These are phyloP conservation scores for Lunasporangiospora selenospora DNA, from an alignment of 192 early-diverging fungal species.

Conservation along the genomic window DNA sequence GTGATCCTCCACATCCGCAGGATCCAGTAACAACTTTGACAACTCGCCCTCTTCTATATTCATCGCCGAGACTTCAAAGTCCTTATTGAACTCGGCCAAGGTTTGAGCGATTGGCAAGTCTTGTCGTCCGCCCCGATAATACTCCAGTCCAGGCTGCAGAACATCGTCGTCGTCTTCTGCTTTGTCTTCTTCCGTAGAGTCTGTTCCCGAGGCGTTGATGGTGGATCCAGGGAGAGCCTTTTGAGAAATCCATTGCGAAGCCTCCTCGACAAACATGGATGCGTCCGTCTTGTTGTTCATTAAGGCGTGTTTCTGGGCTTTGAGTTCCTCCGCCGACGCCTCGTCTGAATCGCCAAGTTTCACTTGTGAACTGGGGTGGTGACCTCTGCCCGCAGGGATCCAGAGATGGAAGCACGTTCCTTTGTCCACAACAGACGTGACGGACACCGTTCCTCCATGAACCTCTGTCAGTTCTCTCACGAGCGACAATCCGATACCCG, in stretches of 20 bases:
- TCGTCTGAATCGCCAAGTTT: constrained; percentile 31
- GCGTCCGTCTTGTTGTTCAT: constrained; percentile 42
- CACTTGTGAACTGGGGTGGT: constrained; percentile 51
- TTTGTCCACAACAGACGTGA: constrained; percentile 47
- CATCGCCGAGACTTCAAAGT: constrained; percentile 23
- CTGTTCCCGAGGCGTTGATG: constrained; percentile 26
- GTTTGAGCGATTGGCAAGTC: no score
- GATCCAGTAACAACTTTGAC: constrained; percentile 25
- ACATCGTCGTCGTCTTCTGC: constrained; percentile 6
- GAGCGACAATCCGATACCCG: constrained; percentile 64
- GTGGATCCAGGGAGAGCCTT: constrained; percentile 35
- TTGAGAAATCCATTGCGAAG: constrained; percentile 39
- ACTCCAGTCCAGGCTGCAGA: constrained; percentile 9
- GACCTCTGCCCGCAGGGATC: constrained; percentile 56
- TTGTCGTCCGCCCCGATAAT: constrained; percentile 16
- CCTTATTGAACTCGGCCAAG: constrained; percentile 11
- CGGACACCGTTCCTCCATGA: constrained; percentile 55
- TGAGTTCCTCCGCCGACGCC: background rate
- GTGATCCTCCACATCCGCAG: constrained; percentile 4
- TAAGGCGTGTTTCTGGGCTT: background rate
- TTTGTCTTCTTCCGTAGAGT: constrained; percentile 43
- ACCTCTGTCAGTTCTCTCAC: constrained; percentile 61
- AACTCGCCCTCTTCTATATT: constrained; percentile 23
- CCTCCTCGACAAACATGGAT: constrained; percentile 40
- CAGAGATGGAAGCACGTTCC: constrained; percentile 57